Evolutionary conservation across 2,329 filamentous ascomycete genomes (phyloP).

Genomic region (Epicoccum nigrum): DNA sequence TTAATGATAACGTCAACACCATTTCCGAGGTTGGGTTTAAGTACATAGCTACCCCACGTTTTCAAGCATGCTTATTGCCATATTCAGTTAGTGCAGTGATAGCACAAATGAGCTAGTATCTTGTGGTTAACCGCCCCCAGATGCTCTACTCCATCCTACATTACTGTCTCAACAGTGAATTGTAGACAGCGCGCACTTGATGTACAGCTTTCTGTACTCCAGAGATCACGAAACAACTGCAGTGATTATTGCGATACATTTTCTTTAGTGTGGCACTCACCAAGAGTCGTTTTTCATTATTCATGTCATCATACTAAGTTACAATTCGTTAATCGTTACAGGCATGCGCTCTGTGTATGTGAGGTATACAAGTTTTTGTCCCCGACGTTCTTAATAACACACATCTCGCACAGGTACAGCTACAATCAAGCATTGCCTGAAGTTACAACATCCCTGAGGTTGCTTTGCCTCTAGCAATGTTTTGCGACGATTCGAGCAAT

Average conservation of each 20-base stretch:
- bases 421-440: not conserved
- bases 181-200: no score
- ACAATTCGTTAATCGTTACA: slow-evolving; percentile 6
- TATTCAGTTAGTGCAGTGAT: not conserved
- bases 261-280: not conserved
- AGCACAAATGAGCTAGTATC: no score
- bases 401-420: not conserved
- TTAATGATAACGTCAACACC: slow-evolving; percentile 10
- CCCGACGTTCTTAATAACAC: not conserved
- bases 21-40: slow-evolving; percentile 6
- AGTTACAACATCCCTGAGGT: slow-evolving; percentile 28
- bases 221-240: no score
- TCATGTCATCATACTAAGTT: slow-evolving; percentile 10
- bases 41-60: slow-evolving; percentile 19
- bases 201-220: no score
- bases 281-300: slow-evolving; percentile 18
- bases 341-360: not conserved
- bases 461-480: slow-evolving; percentile 37
- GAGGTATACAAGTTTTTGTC: not conserved
- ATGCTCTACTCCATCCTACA: no score
- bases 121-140: no score
- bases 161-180: no score
- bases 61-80: slow-evolving; percentile 10
- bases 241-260: no score
- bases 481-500: slow-evolving; percentile 37